Base-by-base conservation (phyloP, 208 protist species). In the Novymonas esmeraldas region DNA sequence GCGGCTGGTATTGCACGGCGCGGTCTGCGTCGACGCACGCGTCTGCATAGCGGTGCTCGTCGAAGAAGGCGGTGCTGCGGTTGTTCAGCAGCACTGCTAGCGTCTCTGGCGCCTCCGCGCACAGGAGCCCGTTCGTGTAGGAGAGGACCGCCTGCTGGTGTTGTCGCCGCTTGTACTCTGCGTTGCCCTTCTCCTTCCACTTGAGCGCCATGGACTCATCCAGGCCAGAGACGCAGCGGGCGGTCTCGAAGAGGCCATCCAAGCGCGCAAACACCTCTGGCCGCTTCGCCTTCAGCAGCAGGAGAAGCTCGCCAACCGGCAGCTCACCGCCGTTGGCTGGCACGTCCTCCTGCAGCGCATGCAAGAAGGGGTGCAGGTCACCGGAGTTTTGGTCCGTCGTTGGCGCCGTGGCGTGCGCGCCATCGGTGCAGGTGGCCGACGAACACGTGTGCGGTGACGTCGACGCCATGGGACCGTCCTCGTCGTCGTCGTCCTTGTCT, bases 181-280 rank as follows among this genome's bases (percentile, higher is more conserved):
- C 36, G 58, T 89, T 92, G 33, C 90, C 90, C 46, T 84, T 85
- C 36, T 90, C 78, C 63, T 95, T 94, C 90, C 90, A 94, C 60
- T 71, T 39, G n/a, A 81, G 34, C 38, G 90, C 87, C 36, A 88
- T 73, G 1, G 51, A 45, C 28, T 94, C 79, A 55, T 87, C 79
- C 10, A 89, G 51, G 24, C 75, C 64, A 46, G 74, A 74, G 6
- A 82, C 81, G 11, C 33, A 39, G 16, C 57, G 48, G 7, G 75
- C 71, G 36, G 66, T 70, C 28, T 64, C 65, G 26, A 73, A 64
- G 16, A 95, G 50, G 18, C 59, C 24, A 31, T 89, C 83, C 33
- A 89, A 46, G 2, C 51, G 73, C 16, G 38, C 36, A 29, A 85
- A 79, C 28, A 85, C 61, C 16, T 78, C 60, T 2, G 84, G 63